A percentile compares a stretch with the other conserved stretches of the same genome.
Conservation (phyloP, 108 stramenopile species). For the Cyclostephanos invisitatus region DNA sequence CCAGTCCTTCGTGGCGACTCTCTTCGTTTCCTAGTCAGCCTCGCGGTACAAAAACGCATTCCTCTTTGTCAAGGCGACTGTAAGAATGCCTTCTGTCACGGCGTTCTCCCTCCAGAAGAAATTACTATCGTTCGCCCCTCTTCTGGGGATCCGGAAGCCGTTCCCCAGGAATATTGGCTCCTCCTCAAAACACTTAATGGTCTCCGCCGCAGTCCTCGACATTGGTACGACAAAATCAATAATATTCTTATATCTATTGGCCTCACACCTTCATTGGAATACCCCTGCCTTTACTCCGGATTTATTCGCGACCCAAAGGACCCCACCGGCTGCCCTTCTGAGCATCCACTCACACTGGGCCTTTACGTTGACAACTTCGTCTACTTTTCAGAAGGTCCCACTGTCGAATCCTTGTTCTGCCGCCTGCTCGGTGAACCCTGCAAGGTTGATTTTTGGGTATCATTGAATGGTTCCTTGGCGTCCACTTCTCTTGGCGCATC, state of each 20-base stretch:
- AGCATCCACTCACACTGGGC: constrained; percentile 5
- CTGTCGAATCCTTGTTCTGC: constrained; percentile 9
- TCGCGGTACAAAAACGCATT: too few species aligned
- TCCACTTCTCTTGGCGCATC: constrained; percentile 19
- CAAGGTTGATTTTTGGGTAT: constrained; percentile 28
- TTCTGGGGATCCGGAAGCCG: too few species aligned
- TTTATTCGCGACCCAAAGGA: neutral
- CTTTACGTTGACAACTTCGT: constrained; percentile 37
- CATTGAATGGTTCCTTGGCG: constrained; percentile 33
- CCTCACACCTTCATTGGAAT: constrained; percentile 6
- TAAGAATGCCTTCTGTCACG: too few species aligned
- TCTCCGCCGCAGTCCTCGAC: constrained; percentile 16
- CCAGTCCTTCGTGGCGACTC: too few species aligned
- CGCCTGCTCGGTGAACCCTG: neutral
- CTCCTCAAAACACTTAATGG: too few species aligned
- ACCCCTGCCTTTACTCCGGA: constrained; percentile 7
- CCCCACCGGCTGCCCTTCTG: neutral
- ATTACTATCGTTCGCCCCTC: too few species aligned
- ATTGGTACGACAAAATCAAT: constrained; percentile 24
- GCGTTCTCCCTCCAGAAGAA: too few species aligned
- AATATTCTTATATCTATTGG: constrained; percentile 6
- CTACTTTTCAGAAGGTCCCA: constrained; percentile 13
- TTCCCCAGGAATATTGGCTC: too few species aligned
- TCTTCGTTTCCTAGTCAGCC: too few species aligned
- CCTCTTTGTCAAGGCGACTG: constrained; percentile 23